These are phyloP conservation scores for Tolypocladium amazonense DNA, from an alignment of 2,329 filamentous ascomycete species.

Conservation along the genomic window DNA sequence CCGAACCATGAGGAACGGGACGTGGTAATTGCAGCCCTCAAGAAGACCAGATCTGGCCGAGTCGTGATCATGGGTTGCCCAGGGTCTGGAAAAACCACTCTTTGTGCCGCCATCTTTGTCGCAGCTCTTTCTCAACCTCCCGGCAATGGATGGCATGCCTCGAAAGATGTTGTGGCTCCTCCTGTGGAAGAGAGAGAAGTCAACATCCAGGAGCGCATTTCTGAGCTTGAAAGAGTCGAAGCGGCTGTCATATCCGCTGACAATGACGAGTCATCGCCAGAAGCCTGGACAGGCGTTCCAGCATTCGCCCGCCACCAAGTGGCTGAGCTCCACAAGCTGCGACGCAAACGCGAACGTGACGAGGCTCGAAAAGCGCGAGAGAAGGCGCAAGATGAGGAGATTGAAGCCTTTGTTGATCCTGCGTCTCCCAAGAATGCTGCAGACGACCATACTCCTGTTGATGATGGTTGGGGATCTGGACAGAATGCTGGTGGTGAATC, in stretches of 20 bases:
- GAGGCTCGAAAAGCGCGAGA: too few relatives aligned
- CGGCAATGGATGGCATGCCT: not conserved
- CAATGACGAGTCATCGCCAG: not conserved
- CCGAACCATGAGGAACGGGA: too few relatives aligned
- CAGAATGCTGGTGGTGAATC: too few relatives aligned
- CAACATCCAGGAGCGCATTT: not conserved
- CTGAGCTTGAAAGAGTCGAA: not conserved
- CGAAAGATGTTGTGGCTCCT: not conserved
- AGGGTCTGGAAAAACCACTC: not conserved
- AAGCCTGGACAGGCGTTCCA: not conserved
- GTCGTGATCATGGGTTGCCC: not conserved
- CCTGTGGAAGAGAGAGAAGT: too few relatives aligned
- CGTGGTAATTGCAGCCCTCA: not conserved
- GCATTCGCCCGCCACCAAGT: too few relatives aligned
- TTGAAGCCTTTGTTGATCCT: too few relatives aligned
- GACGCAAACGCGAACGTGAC: too few relatives aligned
- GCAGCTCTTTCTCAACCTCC: not conserved
- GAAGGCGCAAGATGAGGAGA: too few relatives aligned
- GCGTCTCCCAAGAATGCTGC: too few relatives aligned
- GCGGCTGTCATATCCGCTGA: not conserved
- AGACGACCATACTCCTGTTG: too few relatives aligned
- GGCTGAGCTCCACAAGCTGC: too few relatives aligned
- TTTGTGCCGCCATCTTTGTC: not conserved
- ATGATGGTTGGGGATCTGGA: too few relatives aligned
- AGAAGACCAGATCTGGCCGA: not conserved